Evolutionary conservation across 2,329 filamentous ascomycete genomes (phyloP).

Genomic region (Akanthomyces lecanii): DNA sequence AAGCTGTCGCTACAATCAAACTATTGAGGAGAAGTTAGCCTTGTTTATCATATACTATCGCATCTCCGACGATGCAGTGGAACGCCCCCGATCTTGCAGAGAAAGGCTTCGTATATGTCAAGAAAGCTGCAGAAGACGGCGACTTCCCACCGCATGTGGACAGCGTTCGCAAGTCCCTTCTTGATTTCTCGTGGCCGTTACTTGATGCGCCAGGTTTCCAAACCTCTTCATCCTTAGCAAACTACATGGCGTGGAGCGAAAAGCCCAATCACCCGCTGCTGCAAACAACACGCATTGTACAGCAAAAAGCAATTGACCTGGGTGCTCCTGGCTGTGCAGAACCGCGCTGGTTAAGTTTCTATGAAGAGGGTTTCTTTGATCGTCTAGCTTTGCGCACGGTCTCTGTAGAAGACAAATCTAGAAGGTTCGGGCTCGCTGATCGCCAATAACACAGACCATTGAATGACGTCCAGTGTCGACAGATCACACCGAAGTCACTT

Average conservation of each 20-base stretch:
- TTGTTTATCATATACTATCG: not conserved
- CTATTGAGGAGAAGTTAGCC: no score
- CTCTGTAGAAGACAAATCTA: not conserved
- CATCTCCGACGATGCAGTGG: not conserved
- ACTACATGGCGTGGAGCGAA: no score
- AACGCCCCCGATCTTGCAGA: not conserved
- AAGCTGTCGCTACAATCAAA: no score
- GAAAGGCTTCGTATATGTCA: not conserved
- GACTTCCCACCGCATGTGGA: conserved; percentile 18
- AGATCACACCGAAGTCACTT: conserved; percentile 19
- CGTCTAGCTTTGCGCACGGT: not conserved
- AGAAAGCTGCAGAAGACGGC: not conserved
- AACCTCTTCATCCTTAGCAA: no score
- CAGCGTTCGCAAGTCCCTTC: conserved; percentile 12
- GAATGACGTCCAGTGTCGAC: not conserved
- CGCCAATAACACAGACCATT: not conserved
- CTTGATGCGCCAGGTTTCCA: no score
- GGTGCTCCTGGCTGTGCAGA: no score
- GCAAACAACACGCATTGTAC: no score
- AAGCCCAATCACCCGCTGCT: no score
- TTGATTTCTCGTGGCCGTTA: no score
- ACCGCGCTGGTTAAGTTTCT: conserved; percentile 18
- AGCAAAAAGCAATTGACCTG: no score
- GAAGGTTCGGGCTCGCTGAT: not conserved
- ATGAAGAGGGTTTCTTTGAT: conserved; percentile 14